Percentiles rank a stretch among this genome's conserved stretches.
phyloP scores from a whole-genome alignment of 345 rosid genomes.

The Lumnitzera littorea region DNA sequence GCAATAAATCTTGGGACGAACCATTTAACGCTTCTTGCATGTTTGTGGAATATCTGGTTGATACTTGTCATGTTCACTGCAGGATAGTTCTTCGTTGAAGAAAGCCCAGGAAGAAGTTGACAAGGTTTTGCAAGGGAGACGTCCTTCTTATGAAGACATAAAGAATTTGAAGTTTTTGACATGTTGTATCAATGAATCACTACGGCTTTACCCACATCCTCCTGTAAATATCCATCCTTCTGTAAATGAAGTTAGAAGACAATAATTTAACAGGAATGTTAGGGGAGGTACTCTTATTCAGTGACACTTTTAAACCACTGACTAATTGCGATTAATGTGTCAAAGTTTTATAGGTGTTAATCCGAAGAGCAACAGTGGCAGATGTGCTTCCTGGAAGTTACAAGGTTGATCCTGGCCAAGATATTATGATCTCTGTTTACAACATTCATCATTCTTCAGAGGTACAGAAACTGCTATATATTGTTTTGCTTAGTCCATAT shows the following conservation, averaged over 20 bases:
- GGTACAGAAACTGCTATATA: slow-evolving; percentile 32
- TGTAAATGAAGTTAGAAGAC: too few relatives aligned
- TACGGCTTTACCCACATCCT: slow-evolving; percentile 95
- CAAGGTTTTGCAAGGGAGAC: slow-evolving; percentile 65
- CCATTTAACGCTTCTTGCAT: too few relatives aligned
- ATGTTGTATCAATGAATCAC: slow-evolving; percentile 82
- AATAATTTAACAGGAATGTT: too few relatives aligned
- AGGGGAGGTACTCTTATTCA: too few relatives aligned
- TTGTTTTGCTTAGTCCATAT: neutral
- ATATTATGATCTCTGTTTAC: slow-evolving; percentile 91
- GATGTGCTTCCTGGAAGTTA: slow-evolving; percentile 88
- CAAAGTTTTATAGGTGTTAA: slow-evolving; percentile 44
- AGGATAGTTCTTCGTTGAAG: slow-evolving; percentile 52
- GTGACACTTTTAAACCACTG: neutral
- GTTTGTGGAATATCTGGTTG: neutral
- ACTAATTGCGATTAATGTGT: neutral
- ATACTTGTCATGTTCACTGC: neutral
- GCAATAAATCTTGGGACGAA: too few relatives aligned
- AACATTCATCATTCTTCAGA: slow-evolving; percentile 81
- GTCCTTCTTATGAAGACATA: slow-evolving; percentile 63
- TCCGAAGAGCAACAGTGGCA: slow-evolving; percentile 83
- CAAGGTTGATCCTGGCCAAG: slow-evolving; percentile 87
- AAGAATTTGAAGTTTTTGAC: slow-evolving; percentile 74
- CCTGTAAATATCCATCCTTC: slow-evolving; percentile 3
- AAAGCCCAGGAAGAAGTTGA: slow-evolving; percentile 93